These are phyloP conservation scores for Brassica napus DNA, from an alignment of 345 rosid species.

Conservation along the genomic window DNA sequence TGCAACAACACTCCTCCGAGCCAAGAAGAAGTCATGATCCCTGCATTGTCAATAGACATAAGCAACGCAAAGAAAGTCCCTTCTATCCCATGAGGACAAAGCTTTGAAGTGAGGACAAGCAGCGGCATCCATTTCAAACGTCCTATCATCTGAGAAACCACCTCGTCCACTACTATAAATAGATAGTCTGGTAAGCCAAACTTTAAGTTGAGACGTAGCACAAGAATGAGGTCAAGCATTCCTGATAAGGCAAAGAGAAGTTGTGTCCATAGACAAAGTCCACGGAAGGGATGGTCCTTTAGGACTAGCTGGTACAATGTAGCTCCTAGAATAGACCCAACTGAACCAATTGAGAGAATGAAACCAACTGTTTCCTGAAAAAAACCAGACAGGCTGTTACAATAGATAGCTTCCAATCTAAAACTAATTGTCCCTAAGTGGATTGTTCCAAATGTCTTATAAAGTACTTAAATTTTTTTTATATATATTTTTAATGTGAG, in stretches of 20 bases:
- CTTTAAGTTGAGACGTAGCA: slow-evolving; percentile 65
- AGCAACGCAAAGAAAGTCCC: slow-evolving; percentile 92
- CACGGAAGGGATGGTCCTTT: slow-evolving; percentile 73
- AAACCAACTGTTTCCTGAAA: slow-evolving; percentile 86
- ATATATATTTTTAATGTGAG: no score
- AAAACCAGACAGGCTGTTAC: not conserved
- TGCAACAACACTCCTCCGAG: slow-evolving; percentile 83
- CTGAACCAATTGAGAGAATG: slow-evolving; percentile 73
- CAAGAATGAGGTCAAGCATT: slow-evolving; percentile 84
- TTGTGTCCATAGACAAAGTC: slow-evolving; percentile 80
- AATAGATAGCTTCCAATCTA: no score
- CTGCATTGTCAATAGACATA: slow-evolving; percentile 89
- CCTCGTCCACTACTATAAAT: slow-evolving; percentile 69
- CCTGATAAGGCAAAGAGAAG: slow-evolving; percentile 73
- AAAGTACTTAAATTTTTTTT: no score
- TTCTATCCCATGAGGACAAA: slow-evolving; percentile 85
- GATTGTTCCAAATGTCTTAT: no score
- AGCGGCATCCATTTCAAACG: slow-evolving; percentile 97
- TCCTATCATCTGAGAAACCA: slow-evolving; percentile 60
- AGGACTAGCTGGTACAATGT: slow-evolving; percentile 66
- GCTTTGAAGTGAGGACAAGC: slow-evolving; percentile 80
- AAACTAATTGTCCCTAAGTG: no score
- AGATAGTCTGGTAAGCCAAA: slow-evolving; percentile 72
- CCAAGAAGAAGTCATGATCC: slow-evolving; percentile 77
- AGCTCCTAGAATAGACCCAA: slow-evolving; percentile 79